These are phyloP conservation scores for Globisporangium spiculum DNA, from an alignment of 352 stramenopile genomes.

Conservation along the genomic window DNA sequence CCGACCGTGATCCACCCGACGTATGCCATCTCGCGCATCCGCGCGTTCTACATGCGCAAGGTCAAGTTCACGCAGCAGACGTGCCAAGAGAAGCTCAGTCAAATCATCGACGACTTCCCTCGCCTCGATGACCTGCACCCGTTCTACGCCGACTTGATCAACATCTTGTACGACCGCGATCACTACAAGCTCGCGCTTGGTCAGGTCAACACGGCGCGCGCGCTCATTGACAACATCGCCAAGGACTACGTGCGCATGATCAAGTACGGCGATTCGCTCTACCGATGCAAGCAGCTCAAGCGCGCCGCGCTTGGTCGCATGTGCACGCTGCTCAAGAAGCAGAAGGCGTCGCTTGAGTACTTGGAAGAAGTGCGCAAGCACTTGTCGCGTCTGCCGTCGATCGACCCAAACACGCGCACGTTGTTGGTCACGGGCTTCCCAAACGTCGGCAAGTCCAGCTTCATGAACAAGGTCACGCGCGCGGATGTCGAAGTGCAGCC, in stretches of 20 bases:
- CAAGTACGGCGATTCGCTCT: constrained; percentile 99
- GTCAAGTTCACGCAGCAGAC: constrained; percentile 99
- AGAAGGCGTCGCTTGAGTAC: constrained; percentile 98
- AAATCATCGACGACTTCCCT: constrained; percentile 99
- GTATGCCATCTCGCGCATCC: constrained; percentile 96
- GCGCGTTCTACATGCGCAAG: constrained; percentile 97
- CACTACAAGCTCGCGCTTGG: constrained; percentile 99
- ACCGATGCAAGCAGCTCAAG: constrained; percentile 99
- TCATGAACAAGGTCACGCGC: constrained; percentile 99
- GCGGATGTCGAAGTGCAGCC: constrained; percentile 99
- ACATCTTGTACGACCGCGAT: constrained; percentile 99
- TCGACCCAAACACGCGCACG: constrained; percentile 99
- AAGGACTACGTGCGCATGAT: constrained; percentile 99
- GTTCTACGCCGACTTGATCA: constrained; percentile 99
- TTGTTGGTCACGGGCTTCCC: constrained; percentile 98
- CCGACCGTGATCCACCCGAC: constrained; percentile 99
- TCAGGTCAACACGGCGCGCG: constrained; percentile 98
- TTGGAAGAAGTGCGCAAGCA: constrained; percentile 98
- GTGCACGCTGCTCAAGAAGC: constrained; percentile 99
- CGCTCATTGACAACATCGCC: constrained; percentile 96
- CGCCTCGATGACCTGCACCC: constrained; percentile 97
- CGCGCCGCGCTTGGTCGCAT: constrained; percentile 98
- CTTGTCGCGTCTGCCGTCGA: constrained; percentile 96
- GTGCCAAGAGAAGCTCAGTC: constrained; percentile 96
- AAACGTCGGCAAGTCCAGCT: constrained; percentile 99